Base-by-base conservation (phyloP, 225 moss, liverwort and hornwort species). In the Thuidium tamariscinum region DNA sequence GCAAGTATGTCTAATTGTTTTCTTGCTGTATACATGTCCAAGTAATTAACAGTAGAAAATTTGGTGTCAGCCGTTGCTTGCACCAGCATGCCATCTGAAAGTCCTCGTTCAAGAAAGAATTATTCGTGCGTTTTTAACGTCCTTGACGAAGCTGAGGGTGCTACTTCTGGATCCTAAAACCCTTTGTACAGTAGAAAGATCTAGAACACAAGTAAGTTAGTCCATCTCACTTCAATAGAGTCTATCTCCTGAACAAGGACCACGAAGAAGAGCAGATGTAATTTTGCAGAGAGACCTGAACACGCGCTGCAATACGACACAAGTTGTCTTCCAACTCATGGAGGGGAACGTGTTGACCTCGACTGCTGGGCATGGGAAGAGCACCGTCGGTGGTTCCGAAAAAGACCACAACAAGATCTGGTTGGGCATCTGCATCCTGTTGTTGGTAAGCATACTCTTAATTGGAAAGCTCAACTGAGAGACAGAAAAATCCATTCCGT, bases 321-420 rank as follows among this genome's bases (percentile, higher is more conserved):
- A 74, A 21, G 19, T 74, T 74, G 51, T 51, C 74, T 74, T 74
- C 74, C 51, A 74, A 74, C 51, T 74, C 51, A 32, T 30, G 48
- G 48, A 48, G 92, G 13, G 98, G 95, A 73, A 97, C 97, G 85
- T 93, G 51, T 83, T 99, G 96, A 36, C 98, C 98, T 75, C 61
- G 85, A 66, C 95, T 96, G 60, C 94, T 95, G 61, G 95, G 92
- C 86, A 93, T 79, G 26, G 97, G 94, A 69, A 96, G 89, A 55
- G 97, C 94, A 66, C 88, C 98, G 86, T 99, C 98, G 83, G 96
- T 97, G 63, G 96, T 95, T 79, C 97, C 98, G 62, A 99, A 93
- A 91, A 99, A 99, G 10, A 99, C 98, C 65, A 96, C 91, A 3
- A 99, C 97, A 61, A 99, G 92, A 26, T 91, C 71, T 7, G 32